A percentile compares a stretch with the other conserved stretches of the same genome.
phyloP scores from a whole-genome alignment of 2,329 filamentous ascomycete species.

The Alternaria brassicicola region DNA sequence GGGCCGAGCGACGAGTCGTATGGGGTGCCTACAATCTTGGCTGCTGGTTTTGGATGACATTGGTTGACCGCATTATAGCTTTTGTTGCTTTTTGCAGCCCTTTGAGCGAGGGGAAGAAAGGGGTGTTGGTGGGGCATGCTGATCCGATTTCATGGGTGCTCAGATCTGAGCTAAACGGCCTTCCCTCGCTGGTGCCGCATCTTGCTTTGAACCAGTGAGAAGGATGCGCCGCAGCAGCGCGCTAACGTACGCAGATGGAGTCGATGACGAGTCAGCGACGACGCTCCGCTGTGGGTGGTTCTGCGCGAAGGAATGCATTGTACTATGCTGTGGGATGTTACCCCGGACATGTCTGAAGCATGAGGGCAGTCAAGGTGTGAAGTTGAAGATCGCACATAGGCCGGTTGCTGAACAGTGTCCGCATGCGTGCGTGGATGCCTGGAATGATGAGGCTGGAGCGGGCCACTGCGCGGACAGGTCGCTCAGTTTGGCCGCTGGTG shows the following conservation, averaged over 20 bases:
- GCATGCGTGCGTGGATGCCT: conserved; percentile 7
- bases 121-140: conserved; percentile 38
- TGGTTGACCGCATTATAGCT: conserved; percentile 15
- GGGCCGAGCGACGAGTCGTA: conserved; percentile 1
- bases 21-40: conserved; percentile 3
- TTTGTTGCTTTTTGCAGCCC: conserved; percentile 24
- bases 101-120: conserved; percentile 20
- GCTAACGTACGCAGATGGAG: conserved; percentile 16
- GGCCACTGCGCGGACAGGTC: conserved; percentile 25
- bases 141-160: conserved; percentile 43
- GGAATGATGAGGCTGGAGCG: conserved; percentile 16
- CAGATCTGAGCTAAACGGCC: conserved; percentile 45
- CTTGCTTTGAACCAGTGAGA: conserved; percentile 27
- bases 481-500: conserved; percentile 24
- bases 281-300: conserved; percentile 1
- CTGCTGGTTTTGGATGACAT: conserved; percentile 2
- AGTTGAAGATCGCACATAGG: conserved; percentile 3
- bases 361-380: conserved; percentile 2
- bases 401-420: conserved; percentile 1
- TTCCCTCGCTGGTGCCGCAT: conserved; percentile 39
- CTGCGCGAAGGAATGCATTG: not conserved
- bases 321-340: conserved; percentile 2
- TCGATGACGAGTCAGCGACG: conserved; percentile 25
- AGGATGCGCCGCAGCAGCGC: conserved; percentile 14
- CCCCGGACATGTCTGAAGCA: conserved; percentile 10